Conservation (phyloP, 495 filamentous ascomycete species). For the Lophium mytilinum region DNA sequence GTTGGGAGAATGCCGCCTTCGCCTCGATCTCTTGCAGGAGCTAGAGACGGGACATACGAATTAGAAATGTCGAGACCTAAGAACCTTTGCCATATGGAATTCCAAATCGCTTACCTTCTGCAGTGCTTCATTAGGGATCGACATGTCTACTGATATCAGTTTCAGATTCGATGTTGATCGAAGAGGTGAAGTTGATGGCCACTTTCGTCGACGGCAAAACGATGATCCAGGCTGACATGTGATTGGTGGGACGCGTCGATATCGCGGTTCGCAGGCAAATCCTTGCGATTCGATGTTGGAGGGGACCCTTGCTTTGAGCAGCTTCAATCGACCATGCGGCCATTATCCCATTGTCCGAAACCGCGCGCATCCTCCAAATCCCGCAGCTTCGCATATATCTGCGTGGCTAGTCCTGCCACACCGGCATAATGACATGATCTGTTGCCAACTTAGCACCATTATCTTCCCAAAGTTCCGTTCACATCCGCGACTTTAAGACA, state of each 20-base stretch:
- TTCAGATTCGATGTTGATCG: neutral
- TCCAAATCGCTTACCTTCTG: slow-evolving; percentile 60
- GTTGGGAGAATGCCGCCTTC: slow-evolving; percentile 76
- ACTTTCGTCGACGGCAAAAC: neutral
- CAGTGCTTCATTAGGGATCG: slow-evolving; percentile 89
- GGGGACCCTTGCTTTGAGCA: too few species aligned
- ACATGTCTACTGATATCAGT: slow-evolving; percentile 51
- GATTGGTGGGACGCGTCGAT: neutral
- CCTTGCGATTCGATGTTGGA: too few species aligned
- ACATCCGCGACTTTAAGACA: neutral
- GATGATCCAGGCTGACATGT: neutral
- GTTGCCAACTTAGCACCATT: too few species aligned
- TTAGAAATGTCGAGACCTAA: neutral
- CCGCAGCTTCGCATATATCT: neutral
- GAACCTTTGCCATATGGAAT: neutral
- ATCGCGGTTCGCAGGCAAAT: too few species aligned
- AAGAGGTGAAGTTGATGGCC: neutral
- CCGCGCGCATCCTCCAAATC: neutral
- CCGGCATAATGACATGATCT: too few species aligned
- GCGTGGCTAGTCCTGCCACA: too few species aligned
- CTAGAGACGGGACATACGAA: slow-evolving; percentile 38
- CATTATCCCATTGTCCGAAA: neutral
- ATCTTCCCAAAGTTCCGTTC: too few species aligned
- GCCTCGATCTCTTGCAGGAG: slow-evolving; percentile 90
- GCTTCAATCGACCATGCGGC: neutral